phyloP scores from a whole-genome alignment of 176 grass and related monocot species.

The Cocos nucifera region DNA sequence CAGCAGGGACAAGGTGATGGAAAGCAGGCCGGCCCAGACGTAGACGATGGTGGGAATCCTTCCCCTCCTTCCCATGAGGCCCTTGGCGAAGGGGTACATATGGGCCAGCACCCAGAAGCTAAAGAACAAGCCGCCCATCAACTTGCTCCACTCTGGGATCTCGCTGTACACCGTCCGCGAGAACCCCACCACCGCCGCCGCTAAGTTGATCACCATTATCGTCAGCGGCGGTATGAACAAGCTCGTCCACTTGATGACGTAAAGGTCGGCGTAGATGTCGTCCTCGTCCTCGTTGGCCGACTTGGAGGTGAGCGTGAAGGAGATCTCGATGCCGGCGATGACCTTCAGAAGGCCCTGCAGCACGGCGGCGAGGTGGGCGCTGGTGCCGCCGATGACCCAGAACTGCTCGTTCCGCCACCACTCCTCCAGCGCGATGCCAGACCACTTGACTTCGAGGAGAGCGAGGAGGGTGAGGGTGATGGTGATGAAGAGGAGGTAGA shows the following conservation, averaged over 20 bases:
- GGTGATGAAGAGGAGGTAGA: conserved; percentile 37
- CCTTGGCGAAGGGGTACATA: conserved; percentile 30
- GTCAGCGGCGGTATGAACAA: conserved; percentile 31
- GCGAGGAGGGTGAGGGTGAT: conserved; percentile 33
- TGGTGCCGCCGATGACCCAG: conserved; percentile 38
- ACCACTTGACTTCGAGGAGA: conserved; percentile 40
- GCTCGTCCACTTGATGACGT: conserved; percentile 29
- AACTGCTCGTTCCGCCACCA: conserved; percentile 42
- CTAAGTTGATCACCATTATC: conserved; percentile 23
- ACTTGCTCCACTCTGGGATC: conserved; percentile 26
- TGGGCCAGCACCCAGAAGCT: conserved; percentile 30
- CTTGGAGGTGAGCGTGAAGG: conserved; percentile 36
- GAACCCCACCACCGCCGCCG: conserved; percentile 16
- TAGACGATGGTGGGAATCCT: conserved; percentile 24
- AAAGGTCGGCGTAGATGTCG: conserved; percentile 29
- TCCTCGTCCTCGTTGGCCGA: conserved; percentile 23
- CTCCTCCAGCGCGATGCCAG: conserved; percentile 32
- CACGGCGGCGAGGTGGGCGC: conserved; percentile 31
- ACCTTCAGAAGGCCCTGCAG: conserved; percentile 36
- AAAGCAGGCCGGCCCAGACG: conserved; percentile 20
- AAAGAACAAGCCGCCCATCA: conserved; percentile 28
- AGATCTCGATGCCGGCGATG: conserved; percentile 33
- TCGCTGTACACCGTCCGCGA: conserved; percentile 25
- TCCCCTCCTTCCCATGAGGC: conserved; percentile 21
- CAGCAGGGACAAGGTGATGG: conserved; percentile 20